These are phyloP conservation scores for Yamadazyma aaseri DNA, from an alignment of 1,139 yeast species.

Conservation along the genomic window DNA sequence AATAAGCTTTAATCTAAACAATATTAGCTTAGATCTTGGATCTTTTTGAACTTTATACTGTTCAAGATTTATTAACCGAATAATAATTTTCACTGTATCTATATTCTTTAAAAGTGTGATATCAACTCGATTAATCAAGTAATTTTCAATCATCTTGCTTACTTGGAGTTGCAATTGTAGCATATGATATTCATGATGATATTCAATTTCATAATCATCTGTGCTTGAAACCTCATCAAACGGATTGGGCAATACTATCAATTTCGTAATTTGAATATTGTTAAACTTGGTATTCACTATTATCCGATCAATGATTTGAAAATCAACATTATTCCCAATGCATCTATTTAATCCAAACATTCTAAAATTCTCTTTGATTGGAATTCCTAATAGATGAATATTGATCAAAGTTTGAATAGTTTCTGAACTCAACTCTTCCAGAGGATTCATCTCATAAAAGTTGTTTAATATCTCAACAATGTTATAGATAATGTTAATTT, in stretches of 20 bases:
- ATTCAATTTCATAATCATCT: constrained; percentile 18
- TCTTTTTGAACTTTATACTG: constrained; percentile 47
- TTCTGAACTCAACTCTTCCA: constrained; percentile 3
- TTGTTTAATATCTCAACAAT: constrained; percentile 38
- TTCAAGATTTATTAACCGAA: constrained; percentile 49
- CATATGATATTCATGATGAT: constrained; percentile 44
- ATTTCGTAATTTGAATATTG: background rate
- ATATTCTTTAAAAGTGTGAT: constrained; percentile 32
- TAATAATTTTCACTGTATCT: constrained; percentile 42
- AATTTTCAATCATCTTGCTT: constrained; percentile 44
- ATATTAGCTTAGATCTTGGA: constrained; percentile 47
- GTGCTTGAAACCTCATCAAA: constrained; percentile 2
- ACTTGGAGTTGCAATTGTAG: constrained; percentile 40
- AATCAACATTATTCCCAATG: constrained; percentile 51
- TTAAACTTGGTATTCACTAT: constrained; percentile 25
- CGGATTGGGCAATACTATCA: constrained; percentile 9
- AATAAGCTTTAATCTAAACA: constrained; percentile 43
- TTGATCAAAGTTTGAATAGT: constrained; percentile 40
- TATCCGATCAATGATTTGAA: constrained; percentile 29
- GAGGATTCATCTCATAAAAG: constrained; percentile 8
- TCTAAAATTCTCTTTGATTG: constrained; percentile 39
- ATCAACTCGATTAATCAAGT: constrained; percentile 31
- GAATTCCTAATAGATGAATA: constrained; percentile 39
- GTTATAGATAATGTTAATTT: constrained; percentile 37
- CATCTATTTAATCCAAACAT: constrained; percentile 54